A percentile compares a stretch with the other conserved stretches of the same genome.
phyloP scores from a whole-genome alignment of 2,329 filamentous ascomycete species.

The Sporothrix humicola region DNA sequence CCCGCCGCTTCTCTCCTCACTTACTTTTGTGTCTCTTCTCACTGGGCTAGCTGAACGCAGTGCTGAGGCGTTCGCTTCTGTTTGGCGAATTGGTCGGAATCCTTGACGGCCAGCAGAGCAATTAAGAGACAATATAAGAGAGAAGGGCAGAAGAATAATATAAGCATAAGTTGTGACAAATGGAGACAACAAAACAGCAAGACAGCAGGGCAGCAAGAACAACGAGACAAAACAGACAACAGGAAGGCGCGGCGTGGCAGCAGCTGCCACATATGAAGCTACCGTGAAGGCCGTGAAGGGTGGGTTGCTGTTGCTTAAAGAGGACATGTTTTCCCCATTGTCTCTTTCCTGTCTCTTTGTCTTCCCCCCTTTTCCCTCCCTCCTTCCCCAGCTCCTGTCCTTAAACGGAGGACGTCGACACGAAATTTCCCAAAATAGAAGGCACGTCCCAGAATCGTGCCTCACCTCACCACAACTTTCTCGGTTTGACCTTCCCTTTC shows the following conservation, averaged over 20 bases:
- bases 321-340: slow-evolving; percentile 32
- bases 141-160: not conserved
- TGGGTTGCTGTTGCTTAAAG: slow-evolving; percentile 35
- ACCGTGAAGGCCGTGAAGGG: not conserved
- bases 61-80: slow-evolving; percentile 34
- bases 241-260: not conserved
- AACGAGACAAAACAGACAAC: not conserved
- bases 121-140: slow-evolving; percentile 12
- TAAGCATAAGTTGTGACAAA: not conserved
- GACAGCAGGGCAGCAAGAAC: not conserved
- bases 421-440: slow-evolving; percentile 24
- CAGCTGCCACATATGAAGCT: not conserved
- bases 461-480: not conserved
- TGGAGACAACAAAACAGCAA: not conserved
- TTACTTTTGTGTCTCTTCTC: not conserved
- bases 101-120: slow-evolving; percentile 36
- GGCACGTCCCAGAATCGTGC: slow-evolving; percentile 1
- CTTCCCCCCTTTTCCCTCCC: slow-evolving; percentile 16
- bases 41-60: slow-evolving; percentile 30
- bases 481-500: slow-evolving; percentile 28
- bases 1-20: not conserved
- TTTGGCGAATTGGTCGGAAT: slow-evolving; percentile 36
- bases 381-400: slow-evolving; percentile 29
- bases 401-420: slow-evolving; percentile 28
- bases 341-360: slow-evolving; percentile 23